These are phyloP conservation scores for Phytophthora aleatoria DNA, from an alignment of 352 stramenopile species.

Conservation along the genomic window DNA sequence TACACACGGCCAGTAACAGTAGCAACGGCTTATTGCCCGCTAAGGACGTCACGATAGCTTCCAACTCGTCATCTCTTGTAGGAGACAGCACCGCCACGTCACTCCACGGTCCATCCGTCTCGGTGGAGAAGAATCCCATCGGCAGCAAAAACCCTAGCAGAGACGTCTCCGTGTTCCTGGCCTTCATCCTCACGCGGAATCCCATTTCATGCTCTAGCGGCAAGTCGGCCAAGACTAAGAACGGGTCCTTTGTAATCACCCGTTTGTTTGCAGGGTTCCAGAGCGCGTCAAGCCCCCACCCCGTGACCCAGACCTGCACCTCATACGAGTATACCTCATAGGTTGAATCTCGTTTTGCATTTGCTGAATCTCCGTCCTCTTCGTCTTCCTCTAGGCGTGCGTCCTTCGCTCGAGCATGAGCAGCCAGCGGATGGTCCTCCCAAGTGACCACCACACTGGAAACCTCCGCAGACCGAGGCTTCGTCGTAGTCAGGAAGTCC, in stretches of 20 bases:
- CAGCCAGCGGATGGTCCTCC: slow-evolving; percentile 58
- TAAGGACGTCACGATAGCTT: slow-evolving; percentile 57
- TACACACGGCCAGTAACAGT: slow-evolving; percentile 49
- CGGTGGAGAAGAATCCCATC: slow-evolving; percentile 45
- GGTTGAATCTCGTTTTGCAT: not conserved
- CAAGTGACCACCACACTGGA: slow-evolving; percentile 68
- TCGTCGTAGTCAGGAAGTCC: slow-evolving; percentile 21
- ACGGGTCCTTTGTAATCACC: slow-evolving; percentile 52
- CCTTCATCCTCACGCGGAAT: slow-evolving; percentile 66
- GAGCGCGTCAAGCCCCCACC: slow-evolving; percentile 65
- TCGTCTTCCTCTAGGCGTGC: slow-evolving; percentile 18
- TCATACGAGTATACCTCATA: slow-evolving; percentile 50
- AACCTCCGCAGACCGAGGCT: slow-evolving; percentile 28
- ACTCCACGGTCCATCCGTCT: slow-evolving; percentile 66
- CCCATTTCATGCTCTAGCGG: slow-evolving; percentile 55
- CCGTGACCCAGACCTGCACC: slow-evolving; percentile 72
- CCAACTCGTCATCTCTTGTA: slow-evolving; percentile 51
- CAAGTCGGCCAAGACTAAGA: slow-evolving; percentile 59
- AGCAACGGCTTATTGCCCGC: slow-evolving; percentile 55
- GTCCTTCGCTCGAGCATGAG: slow-evolving; percentile 19
- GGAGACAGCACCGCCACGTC: slow-evolving; percentile 48
- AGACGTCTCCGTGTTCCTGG: slow-evolving; percentile 32
- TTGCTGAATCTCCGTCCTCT: not conserved
- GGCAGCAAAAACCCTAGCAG: slow-evolving; percentile 35
- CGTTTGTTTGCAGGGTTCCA: slow-evolving; percentile 63